These are phyloP conservation scores for Sanghuangporus weigelae DNA, from an alignment of 1,284 basidiomycete genomes.

Conservation along the genomic window DNA sequence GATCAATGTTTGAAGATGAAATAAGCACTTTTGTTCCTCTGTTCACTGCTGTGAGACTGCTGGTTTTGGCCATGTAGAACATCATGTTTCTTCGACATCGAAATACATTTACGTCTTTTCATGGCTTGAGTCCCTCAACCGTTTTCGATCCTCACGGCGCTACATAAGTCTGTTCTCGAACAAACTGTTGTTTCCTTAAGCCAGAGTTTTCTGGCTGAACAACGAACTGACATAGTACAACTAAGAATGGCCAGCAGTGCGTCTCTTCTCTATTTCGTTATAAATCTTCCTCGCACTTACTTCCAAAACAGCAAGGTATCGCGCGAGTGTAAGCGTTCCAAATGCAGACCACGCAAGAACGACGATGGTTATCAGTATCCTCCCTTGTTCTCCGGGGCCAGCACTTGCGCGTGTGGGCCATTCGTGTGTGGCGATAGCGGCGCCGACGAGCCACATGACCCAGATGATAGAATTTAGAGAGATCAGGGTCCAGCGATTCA, in stretches of 20 bases:
- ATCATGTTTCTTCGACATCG: no score
- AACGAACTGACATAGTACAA: no score
- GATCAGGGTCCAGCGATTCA: constrained; percentile 17
- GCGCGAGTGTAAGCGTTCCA: constrained; percentile 7
- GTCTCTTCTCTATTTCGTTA: no score
- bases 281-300: background rate
- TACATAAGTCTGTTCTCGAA: no score
- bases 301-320: constrained; percentile 10
- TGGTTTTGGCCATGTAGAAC: no score
- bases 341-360: constrained; percentile 15
- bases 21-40: background rate
- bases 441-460: constrained; percentile 18
- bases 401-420: constrained; percentile 2
- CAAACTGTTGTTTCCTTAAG: no score
- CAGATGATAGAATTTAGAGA: constrained; percentile 6
- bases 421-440: constrained; percentile 10
- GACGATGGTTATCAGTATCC: constrained; percentile 11
- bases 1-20: background rate
- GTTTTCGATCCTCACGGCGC: no score
- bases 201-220: no score
- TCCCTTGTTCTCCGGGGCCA: constrained; percentile 5
- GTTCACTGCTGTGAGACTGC: no score
- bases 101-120: no score
- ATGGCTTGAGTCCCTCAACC: no score
- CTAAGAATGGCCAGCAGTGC: no score